Percentiles rank a stretch among this genome's conserved stretches.
phyloP scores from a whole-genome alignment of 2,329 filamentous ascomycete species.

The Proliferodiscus dingleyae region DNA sequence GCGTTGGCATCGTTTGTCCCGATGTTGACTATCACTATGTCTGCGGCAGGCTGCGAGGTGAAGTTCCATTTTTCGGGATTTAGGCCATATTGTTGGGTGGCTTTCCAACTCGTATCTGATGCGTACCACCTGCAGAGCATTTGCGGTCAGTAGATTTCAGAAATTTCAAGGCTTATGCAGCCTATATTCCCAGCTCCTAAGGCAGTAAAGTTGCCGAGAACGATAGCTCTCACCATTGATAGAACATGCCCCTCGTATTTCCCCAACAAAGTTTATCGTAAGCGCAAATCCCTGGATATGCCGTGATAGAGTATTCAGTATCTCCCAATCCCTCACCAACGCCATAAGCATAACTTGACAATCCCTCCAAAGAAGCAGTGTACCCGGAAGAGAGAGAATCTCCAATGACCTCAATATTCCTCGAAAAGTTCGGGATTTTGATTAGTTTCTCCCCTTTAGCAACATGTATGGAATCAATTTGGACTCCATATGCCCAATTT shows the following conservation, averaged over 20 bases:
- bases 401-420: conserved; percentile 41
- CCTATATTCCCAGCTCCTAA: too few species aligned
- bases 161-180: too few species aligned
- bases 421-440: conserved; percentile 35
- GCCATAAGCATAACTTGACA: conserved; percentile 52
- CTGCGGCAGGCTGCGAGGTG: conserved; percentile 36
- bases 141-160: neutral
- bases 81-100: conserved; percentile 29
- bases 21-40: conserved; percentile 43
- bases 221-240: conserved; percentile 53
- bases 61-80: conserved; percentile 43
- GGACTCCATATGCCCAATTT: conserved; percentile 57
- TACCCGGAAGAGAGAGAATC: conserved; percentile 50
- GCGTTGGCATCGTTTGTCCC: conserved; percentile 44
- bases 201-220: too few species aligned
- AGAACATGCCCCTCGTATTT: conserved; percentile 43
- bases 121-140: conserved; percentile 38
- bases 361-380: conserved; percentile 53
- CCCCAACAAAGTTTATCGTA: conserved; percentile 53
- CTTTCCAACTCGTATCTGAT: conserved; percentile 41
- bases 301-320: conserved; percentile 53
- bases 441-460: conserved; percentile 40
- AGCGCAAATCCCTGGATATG: conserved; percentile 54
- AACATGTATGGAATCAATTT: conserved; percentile 49
- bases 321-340: conserved; percentile 52